Base-by-base conservation (phyloP, 805 yeast species). In the Saturnispora serradocipensis region DNA sequence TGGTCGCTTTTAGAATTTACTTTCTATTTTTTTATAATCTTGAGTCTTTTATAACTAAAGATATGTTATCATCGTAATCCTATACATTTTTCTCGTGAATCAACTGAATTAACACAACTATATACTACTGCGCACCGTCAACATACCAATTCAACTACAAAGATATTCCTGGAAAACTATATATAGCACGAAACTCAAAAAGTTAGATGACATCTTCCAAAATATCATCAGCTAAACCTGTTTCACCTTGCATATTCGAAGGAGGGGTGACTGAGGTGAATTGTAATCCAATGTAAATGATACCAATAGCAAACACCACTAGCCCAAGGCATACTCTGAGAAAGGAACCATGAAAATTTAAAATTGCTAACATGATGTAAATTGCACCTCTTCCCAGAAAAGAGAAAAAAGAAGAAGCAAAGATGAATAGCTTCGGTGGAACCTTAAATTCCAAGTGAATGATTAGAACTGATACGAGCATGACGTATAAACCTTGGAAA, bases 211-310 rank as follows among this genome's bases (percentile, higher is more conserved):
- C 62, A 55, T 68, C 71, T 34, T 67, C 71, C 15, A 66, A 54
- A 16, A 61, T 68, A 51, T 67, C 69, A 25, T 66, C 57, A 16
- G 65, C 54, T 16, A 67, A 55, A 3, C 70, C 70, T 36, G 73
- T 72, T 43, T 72, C 81, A 38, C 75, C 69, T 60, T 76, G 85
- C 86, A 88, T 87, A 68, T 84, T 87, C 52, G 78, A 85, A 18
- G 96, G 97, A 49, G 86, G 82, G 42, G 87, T 72, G 54, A 85
- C 77, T 18, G 90, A 88, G 27, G 86, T 67, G 48, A 84, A 83
- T 66, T 88, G 93, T 60, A 88, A 73, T 1, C 68, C 78, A 46
- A 75, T 63, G 66, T 73, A 88, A 3, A 67, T 76, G 22, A 79
- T 62, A 28, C 96, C 96, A 24, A 81, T 66, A 2, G 79, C 40